A percentile compares a stretch with the other conserved stretches of the same genome.
phyloP scores from a whole-genome alignment of 106 monocot genomes.

The Dioscorea dumetorum region DNA sequence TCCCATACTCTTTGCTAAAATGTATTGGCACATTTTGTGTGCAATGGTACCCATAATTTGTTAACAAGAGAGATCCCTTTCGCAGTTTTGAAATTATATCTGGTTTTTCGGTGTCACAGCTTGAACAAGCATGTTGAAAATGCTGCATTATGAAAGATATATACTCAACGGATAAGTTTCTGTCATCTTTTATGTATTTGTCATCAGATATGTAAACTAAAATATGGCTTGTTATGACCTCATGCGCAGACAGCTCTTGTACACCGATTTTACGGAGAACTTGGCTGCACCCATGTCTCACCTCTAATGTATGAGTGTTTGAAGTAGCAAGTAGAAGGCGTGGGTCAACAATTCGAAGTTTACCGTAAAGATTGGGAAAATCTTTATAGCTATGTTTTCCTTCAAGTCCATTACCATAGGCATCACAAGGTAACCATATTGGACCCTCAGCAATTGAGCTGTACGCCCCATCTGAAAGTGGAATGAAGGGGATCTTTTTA shows the following conservation, averaged over 20 bases:
- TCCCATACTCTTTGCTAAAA: slow-evolving; percentile 71
- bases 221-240: slow-evolving; percentile 72
- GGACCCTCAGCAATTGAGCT: slow-evolving; percentile 66
- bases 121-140: slow-evolving; percentile 62
- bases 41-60: slow-evolving; percentile 72
- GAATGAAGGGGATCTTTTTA: slow-evolving; percentile 67
- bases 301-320: slow-evolving; percentile 34
- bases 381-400: slow-evolving; percentile 27
- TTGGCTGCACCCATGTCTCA: slow-evolving; percentile 22
- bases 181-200: slow-evolving; percentile 16
- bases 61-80: slow-evolving; percentile 43
- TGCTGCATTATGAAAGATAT: slow-evolving; percentile 81
- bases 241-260: slow-evolving; percentile 71
- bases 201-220: slow-evolving; percentile 34
- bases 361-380: slow-evolving; percentile 63
- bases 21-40: slow-evolving; percentile 61
- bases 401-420: slow-evolving; percentile 29
- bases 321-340: slow-evolving; percentile 33
- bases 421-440: slow-evolving; percentile 94
- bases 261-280: slow-evolving; percentile 78
- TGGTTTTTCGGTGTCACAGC: slow-evolving; percentile 55
- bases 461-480: slow-evolving; percentile 80
- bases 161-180: slow-evolving; percentile 64
- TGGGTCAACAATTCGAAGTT: slow-evolving; percentile 58
- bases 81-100: slow-evolving; percentile 49